A percentile compares a stretch with the other conserved stretches of the same genome.
phyloP scores from a whole-genome alignment of 352 stramenopile genomes.

The Pythium guiyangense region DNA sequence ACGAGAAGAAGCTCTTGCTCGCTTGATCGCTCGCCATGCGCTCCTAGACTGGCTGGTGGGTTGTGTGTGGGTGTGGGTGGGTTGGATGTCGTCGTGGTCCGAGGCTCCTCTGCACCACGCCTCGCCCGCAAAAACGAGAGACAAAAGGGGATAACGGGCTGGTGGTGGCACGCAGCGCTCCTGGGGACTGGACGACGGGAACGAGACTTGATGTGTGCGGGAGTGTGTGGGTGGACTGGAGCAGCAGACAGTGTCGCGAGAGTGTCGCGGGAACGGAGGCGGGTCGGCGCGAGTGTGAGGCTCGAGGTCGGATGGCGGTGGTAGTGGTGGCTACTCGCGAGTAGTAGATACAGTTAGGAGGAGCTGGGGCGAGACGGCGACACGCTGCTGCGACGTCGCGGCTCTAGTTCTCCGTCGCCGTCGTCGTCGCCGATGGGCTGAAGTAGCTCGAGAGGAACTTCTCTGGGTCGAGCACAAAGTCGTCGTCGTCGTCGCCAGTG shows the following conservation, averaged over 20 bases:
- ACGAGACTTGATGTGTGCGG: too few species aligned
- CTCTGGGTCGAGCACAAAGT: conserved; percentile 83
- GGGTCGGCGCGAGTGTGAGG: background rate
- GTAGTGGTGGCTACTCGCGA: conserved; percentile 1
- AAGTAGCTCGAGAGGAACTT: conserved; percentile 88
- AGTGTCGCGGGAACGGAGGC: too few species aligned
- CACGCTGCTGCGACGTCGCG: background rate
- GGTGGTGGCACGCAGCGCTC: background rate
- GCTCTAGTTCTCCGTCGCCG: conserved; percentile 9
- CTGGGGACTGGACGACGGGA: background rate
- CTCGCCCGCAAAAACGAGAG: background rate
- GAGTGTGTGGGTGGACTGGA: too few species aligned
- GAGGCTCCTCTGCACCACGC: too few species aligned
- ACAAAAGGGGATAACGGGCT: background rate
- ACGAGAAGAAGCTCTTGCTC: too few species aligned
- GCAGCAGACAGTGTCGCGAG: too few species aligned
- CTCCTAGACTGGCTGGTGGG: too few species aligned
- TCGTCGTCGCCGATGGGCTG: conserved; percentile 18
- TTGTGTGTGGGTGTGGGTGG: too few species aligned
- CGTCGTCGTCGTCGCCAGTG: conserved; percentile 49
- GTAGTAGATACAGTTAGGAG: conserved; percentile 9
- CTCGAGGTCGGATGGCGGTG: conserved; percentile 5
- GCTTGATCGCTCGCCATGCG: too few species aligned
- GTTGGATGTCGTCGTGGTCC: too few species aligned
- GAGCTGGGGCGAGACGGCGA: background rate